Percentiles rank a stretch among this genome's conserved stretches.
phyloP scores from a whole-genome alignment of 1,139 yeast genomes.

The Yamadazyma pseudoaaseri region DNA sequence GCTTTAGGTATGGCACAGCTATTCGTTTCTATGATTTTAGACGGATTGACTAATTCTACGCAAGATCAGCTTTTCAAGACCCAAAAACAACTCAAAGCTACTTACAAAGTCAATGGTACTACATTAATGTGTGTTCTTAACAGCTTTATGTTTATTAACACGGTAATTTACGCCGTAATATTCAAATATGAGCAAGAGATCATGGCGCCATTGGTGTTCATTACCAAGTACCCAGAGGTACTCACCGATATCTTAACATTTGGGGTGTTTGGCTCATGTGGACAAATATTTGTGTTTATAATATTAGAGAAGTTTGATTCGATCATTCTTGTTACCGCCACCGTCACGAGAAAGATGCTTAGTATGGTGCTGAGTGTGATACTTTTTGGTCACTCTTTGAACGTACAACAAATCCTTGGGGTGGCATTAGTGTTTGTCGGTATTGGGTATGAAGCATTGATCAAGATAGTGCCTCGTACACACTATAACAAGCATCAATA shows the following conservation, averaged over 20 bases:
- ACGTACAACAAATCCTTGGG: conserved; percentile 71
- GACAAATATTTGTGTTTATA: conserved; percentile 87
- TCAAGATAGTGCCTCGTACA: conserved; percentile 1
- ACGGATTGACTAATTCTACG: conserved; percentile 90
- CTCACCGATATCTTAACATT: conserved; percentile 62
- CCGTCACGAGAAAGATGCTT: conserved; percentile 93
- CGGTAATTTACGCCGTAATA: conserved; percentile 39
- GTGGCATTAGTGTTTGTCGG: conserved; percentile 81
- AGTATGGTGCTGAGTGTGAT: conserved; percentile 89
- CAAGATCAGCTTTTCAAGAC: conserved; percentile 79
- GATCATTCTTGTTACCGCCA: conserved; percentile 80
- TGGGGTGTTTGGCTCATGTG: conserved; percentile 81
- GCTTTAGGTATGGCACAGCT: conserved; percentile 62
- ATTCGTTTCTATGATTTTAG: conserved; percentile 66
- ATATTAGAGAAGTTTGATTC: conserved; percentile 86
- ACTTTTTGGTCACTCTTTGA: conserved; percentile 75
- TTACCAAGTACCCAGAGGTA: conserved; percentile 39
- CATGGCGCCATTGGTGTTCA: conserved; percentile 46
- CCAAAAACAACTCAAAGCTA: conserved; percentile 11
- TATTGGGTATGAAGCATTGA: conserved; percentile 29
- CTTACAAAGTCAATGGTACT: conserved; percentile 53
- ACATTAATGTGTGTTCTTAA: conserved; percentile 86
- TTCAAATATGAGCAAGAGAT: conserved; percentile 48
- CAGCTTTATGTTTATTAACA: conserved; percentile 46
- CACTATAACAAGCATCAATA: background rate